Evolutionary conservation across 2,329 filamentous ascomycete genomes (phyloP), one percentile per base, ranked within the genome.

Genomic region (Colletotrichum spaethianum): DNA sequence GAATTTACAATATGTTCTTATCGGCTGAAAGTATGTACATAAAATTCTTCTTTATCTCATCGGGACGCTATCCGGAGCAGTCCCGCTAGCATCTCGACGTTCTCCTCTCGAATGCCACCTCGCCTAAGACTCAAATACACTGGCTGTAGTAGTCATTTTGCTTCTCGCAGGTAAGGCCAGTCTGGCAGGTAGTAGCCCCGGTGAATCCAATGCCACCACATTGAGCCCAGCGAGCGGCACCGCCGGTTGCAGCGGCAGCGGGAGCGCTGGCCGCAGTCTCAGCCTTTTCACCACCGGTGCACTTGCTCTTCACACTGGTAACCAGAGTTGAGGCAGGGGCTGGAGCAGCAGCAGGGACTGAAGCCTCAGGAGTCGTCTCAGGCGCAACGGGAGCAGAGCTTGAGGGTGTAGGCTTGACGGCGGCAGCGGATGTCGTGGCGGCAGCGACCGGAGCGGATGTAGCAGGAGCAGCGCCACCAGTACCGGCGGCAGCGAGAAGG

Each of bases 121-220:
- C n/a, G 2, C n/a, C 26, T 2, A 12, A 20, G 31, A 0, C 11
- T 33, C 77, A 85, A 72, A 83, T 67, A 75, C 84, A 86, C 76
- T 86, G 83, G 28, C 65, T 81, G 77, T 85, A 86, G 74, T 76
- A 85, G 64, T 79, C 78, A 75, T 85, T 86, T 67, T 78, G 44
- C 70, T 78, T 79, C 53, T 74, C 78, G 79, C 83, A 86, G 26
- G 76, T 83, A 55, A 68, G 79, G 12, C 79, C 79, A 26, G 76
- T 74, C 31, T 73, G 77, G 75, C 84, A 86, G 11, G 72, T 73
- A 3, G 77, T 83, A 56, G 82, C 77, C 20, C 84, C 83, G 18
- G 60, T 79, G 71, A 75, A 85, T 42, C 76, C 79, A 56, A 23
- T 73, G 20, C 83, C 83, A 33, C 82, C 83, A 55, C 83, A 85